Percentiles rank a stretch among this genome's conserved stretches.
Evolutionary conservation across 1,139 yeast genomes (phyloP).

Genomic region (Groenewaldozyma sp.): DNA sequence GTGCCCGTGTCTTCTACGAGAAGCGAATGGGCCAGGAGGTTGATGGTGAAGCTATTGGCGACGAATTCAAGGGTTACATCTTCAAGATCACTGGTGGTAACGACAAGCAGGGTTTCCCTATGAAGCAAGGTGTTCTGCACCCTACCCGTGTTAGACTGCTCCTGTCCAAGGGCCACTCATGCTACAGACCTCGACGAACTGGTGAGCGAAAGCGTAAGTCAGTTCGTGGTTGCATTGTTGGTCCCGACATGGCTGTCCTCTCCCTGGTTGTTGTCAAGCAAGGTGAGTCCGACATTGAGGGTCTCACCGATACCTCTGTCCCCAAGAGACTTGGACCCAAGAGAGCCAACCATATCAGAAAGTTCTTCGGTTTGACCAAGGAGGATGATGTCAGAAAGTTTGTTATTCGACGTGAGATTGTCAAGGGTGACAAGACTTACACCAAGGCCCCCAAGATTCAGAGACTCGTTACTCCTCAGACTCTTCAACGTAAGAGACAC

Average conservation of each 20-base stretch:
- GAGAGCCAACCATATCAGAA: slow-evolving; percentile 99
- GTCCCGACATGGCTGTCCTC: slow-evolving; percentile 92
- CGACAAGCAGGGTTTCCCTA: slow-evolving; percentile 99
- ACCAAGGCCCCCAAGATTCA: slow-evolving; percentile 99
- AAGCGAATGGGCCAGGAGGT: slow-evolving; percentile 99
- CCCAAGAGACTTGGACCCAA: slow-evolving; percentile 99
- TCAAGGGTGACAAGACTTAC: slow-evolving; percentile 97
- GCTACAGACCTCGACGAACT: slow-evolving; percentile 99
- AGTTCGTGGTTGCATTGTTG: slow-evolving; percentile 99
- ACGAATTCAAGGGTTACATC: slow-evolving; percentile 98
- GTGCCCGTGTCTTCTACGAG: slow-evolving; percentile 96
- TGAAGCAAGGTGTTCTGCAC: slow-evolving; percentile 99
- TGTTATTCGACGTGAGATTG: slow-evolving; percentile 97
- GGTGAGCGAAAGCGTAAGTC: slow-evolving; percentile 99
- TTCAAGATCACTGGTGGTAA: slow-evolving; percentile 99
- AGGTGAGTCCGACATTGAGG: slow-evolving; percentile 93
- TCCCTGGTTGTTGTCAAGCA: slow-evolving; percentile 92
- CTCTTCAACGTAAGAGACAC: slow-evolving; percentile 98
- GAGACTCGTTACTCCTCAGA: slow-evolving; percentile 98
- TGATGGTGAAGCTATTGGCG: slow-evolving; percentile 97
- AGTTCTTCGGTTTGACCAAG: slow-evolving; percentile 97
- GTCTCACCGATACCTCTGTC: slow-evolving; percentile 87
- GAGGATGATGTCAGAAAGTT: slow-evolving; percentile 92
- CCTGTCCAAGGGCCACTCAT: slow-evolving; percentile 89
- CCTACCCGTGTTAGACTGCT: slow-evolving; percentile 99